phyloP scores from a whole-genome alignment of 257 asterid genomes.

The Nicotiana otophora region DNA sequence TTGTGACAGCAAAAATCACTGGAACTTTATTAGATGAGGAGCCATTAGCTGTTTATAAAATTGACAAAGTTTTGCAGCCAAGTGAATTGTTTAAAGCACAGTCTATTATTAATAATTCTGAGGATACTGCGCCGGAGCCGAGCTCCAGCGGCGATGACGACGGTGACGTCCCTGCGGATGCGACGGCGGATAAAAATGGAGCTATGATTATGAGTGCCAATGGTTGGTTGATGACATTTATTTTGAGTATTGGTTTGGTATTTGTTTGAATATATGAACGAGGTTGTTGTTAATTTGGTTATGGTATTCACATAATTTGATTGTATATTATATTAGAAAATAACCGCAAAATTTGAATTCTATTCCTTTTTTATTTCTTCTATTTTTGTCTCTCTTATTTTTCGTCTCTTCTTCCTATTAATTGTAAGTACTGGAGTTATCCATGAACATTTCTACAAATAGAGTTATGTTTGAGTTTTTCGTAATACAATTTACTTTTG shows the following conservation, averaged over 20 bases:
- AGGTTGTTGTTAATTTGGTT: background rate
- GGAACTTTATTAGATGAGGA: constrained; percentile 78
- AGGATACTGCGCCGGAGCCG: constrained; percentile 35
- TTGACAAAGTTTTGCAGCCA: constrained; percentile 77
- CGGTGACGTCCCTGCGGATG: constrained; percentile 29
- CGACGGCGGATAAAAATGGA: constrained; percentile 26
- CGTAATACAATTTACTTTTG: background rate
- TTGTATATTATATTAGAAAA: background rate
- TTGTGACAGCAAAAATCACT: constrained; percentile 64
- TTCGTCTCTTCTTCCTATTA: too few relatives aligned
- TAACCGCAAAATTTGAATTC: too few relatives aligned
- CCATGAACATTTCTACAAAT: background rate
- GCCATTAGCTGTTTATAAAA: constrained; percentile 67
- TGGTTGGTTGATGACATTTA: background rate
- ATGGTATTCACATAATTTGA: background rate
- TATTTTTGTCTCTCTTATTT: too few relatives aligned
- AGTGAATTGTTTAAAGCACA: constrained; percentile 69
- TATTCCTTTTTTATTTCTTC: too few relatives aligned
- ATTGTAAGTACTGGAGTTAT: background rate
- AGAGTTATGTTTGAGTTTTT: background rate
- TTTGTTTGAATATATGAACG: background rate
- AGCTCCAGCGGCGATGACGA: constrained; percentile 40
- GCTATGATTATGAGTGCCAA: background rate
- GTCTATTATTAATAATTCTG: constrained; percentile 28
- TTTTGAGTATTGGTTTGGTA: background rate